Evolutionary conservation across 164 flowering plant species (phyloP), one percentile per base, ranked within the genome.

Genomic region (Nymphaea thermarum): DNA sequence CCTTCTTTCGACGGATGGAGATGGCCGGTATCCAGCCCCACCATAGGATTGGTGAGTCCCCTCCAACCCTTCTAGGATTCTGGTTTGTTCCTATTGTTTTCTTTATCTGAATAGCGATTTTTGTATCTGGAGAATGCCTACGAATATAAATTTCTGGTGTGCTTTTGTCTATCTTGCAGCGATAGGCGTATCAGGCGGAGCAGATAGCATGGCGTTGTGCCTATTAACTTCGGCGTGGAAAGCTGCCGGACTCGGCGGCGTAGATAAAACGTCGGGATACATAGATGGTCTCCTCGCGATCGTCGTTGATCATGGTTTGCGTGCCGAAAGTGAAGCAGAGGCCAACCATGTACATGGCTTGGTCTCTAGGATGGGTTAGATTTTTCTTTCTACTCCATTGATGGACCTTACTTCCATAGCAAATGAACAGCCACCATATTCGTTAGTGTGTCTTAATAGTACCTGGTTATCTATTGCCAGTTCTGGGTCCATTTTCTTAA

Each of bases 161-260:
- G 62, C 4, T 63, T 44, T 43, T 71, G 59, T 44, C 42, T 1
- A 12, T 12, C 72, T 67, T 76, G 59, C 77, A 92, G 98, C 96
- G 60, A 16, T 93, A 44, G 98, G 91, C 25, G 98, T 93, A 7
- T 88, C 96, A 41, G 98, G 98, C 4, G 98, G 98, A 4, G 87
- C 96, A 6, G 98, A 93, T 66, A 93, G 98, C 71, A 82, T 93
- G 76, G 96, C 95, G 0, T 75, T 93, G 3, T 90, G 96, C 70
- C 81, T 82, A 51, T 71, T 93, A 45, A 77, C 96, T 11, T 85
- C 92, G 44, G 74, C 44, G 43, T 93, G 98, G 98, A 93, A 90
- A 75, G 72, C 63, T 3, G 76, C 76, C 36, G 82, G 81, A 43
- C 65, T 53, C 51, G 44, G 72, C 73, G 75, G 71, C 43, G 69